phyloP scores from a whole-genome alignment of 2,329 filamentous ascomycete genomes.

The Metarhizium album region DNA sequence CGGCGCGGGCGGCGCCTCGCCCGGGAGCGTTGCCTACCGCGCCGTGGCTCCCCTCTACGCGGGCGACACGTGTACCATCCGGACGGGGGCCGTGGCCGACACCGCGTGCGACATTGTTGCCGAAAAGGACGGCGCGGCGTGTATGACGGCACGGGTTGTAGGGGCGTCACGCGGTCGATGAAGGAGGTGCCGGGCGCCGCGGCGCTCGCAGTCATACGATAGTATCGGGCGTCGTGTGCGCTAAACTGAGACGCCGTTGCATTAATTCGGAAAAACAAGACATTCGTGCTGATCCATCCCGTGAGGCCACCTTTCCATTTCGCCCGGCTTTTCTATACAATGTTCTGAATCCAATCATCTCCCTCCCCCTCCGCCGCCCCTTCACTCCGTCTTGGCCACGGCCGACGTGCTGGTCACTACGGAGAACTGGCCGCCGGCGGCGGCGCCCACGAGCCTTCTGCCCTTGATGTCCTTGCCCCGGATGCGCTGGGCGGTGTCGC shows the following conservation, averaged over 20 bases:
- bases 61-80: constrained; percentile 52
- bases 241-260: not conserved
- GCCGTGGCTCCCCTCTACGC: constrained; percentile 63
- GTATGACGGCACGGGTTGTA: constrained; percentile 5
- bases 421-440: constrained; percentile 79
- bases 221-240: not conserved
- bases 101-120: constrained; percentile 36
- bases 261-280: not conserved
- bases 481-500: constrained; percentile 65
- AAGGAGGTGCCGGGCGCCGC: not conserved
- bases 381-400: constrained; percentile 1
- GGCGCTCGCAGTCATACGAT: not conserved
- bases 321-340: not conserved
- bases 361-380: no score
- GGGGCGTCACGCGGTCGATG: not conserved
- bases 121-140: constrained; percentile 25
- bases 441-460: constrained; percentile 65
- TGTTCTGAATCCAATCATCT: not conserved
- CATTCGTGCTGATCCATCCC: not conserved
- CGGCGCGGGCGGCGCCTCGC: constrained; percentile 14
- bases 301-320: not conserved
- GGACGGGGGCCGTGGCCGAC: constrained; percentile 33
- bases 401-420: constrained; percentile 40
- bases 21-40: constrained; percentile 46
- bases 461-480: constrained; percentile 75